Evolutionary conservation across 2,329 filamentous ascomycete species (phyloP), one percentile per base, ranked within the genome.

Genomic region (Paecilomyces formosus): DNA sequence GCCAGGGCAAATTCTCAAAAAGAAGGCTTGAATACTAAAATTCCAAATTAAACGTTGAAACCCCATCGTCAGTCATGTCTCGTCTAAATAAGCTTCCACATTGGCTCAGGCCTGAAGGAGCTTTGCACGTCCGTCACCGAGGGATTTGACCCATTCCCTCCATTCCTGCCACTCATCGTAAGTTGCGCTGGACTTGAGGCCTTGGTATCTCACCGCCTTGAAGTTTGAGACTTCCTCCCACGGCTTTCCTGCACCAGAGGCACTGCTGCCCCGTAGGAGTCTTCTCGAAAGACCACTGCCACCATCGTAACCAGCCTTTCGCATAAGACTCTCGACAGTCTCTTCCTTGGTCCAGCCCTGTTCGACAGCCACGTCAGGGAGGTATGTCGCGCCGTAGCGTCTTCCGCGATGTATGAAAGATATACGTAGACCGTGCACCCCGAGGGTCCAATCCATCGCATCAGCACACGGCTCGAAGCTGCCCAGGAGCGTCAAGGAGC

Each of bases 321-420:
- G 83, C 88, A 97, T 94, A 70, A 97, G 77, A 74, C 90, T 95
- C 57, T 92, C 82, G 2, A 99, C 74, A 0, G 93, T 90, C 80
- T 97, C 90, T 71, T 97, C 92, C 74, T 94, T 92, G 11, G 84
- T 90, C 94, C 94, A 99, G 15, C 90, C 92, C 72, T 97, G 94
- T 79, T 99, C 94, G 1, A 83, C 79, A 9, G 93, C 89, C 5
- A 99, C 92, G 70, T 97, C 90, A 0, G 94, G 94, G 13, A 99
- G 82, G 69, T 97, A 99, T 0, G 94, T 97, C 0, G 91, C 84
- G 15, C 92, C 90, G 70, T 90, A 91, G 53, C 88, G 84, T 55
- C 86, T 82, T 15, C 86, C 86, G 64, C 86, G 82, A 65, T 90
- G 81, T n/a, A 81, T 80, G 75, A 99, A 97, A 55, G 85, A 88